Conservation (phyloP, 1,284 basidiomycete genomes). For the Pseudomicrostroma phylloplanum region DNA sequence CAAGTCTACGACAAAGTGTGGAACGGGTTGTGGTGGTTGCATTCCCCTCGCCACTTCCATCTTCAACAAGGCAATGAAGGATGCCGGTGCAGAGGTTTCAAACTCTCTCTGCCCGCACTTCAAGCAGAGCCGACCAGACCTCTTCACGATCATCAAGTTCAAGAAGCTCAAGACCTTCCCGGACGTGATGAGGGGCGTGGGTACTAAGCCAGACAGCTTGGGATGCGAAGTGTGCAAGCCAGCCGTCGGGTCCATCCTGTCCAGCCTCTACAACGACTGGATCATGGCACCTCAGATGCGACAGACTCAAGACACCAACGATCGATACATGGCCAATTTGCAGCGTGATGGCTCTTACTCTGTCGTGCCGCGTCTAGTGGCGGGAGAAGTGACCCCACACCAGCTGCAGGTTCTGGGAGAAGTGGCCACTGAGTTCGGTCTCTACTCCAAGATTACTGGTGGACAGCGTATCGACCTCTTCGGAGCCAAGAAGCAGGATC, state of each 20-base stretch:
- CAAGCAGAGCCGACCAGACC: constrained; percentile 62
- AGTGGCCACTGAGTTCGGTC: constrained; percentile 64
- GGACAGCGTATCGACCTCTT: constrained; percentile 68
- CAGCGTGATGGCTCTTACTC: constrained; percentile 70
- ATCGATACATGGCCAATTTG: constrained; percentile 65
- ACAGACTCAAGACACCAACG: constrained; percentile 67
- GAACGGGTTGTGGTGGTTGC: constrained; percentile 68
- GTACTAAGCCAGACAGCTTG: constrained; percentile 57
- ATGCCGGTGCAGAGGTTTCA: constrained; percentile 61
- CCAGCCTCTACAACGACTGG: constrained; percentile 65
- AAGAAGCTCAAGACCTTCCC: constrained; percentile 61
- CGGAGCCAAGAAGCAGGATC: constrained; percentile 66
- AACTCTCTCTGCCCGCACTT: constrained; percentile 68
- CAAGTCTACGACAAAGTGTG: constrained; percentile 66
- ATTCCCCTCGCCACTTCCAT: constrained; percentile 59
- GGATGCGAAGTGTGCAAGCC: constrained; percentile 73
- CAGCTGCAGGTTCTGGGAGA: constrained; percentile 65
- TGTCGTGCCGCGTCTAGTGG: constrained; percentile 66
- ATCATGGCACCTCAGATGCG: constrained; percentile 64
- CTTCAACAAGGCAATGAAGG: constrained; percentile 65
- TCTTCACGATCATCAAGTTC: constrained; percentile 66
- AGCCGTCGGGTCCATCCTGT: constrained; percentile 63
- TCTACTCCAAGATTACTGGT: constrained; percentile 55
- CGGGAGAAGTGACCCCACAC: constrained; percentile 66
- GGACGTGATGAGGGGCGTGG: constrained; percentile 59